These are phyloP conservation scores for Vitis labrusca DNA, from an alignment of 164 flowering plant species.

Conservation along the genomic window DNA sequence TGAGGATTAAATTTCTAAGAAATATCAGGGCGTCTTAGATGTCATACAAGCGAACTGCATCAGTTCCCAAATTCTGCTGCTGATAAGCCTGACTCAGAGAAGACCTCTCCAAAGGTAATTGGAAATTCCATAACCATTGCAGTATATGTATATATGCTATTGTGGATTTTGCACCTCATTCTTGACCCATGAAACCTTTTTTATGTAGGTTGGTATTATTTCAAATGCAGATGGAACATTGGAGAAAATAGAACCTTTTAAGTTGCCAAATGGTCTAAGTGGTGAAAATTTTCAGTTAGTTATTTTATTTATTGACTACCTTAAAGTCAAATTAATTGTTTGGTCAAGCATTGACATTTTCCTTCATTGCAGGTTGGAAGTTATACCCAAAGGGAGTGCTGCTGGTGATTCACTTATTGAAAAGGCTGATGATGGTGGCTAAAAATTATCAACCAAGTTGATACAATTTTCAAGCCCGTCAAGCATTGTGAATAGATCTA, in stretches of 20 bases:
- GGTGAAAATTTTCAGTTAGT: conserved; percentile 26
- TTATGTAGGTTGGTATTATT: conserved; percentile 22
- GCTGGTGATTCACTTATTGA: conserved; percentile 9
- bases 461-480: conserved; percentile 15
- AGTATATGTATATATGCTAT: not conserved
- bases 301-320: not conserved
- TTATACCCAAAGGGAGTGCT: conserved; percentile 2
- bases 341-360: not conserved
- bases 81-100: conserved; percentile 7
- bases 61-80: conserved; percentile 6
- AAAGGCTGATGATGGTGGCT: conserved; percentile 9
- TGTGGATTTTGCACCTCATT: not conserved
- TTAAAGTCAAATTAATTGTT: not conserved
- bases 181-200: not conserved
- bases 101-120: conserved; percentile 26
- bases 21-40: conserved; percentile 12
- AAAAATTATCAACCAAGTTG: not conserved
- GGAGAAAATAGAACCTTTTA: conserved; percentile 1
- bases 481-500: conserved; percentile 9
- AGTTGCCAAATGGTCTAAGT: conserved; percentile 13
- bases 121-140: not conserved
- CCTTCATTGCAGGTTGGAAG: conserved; percentile 24
- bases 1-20: conserved; percentile 7
- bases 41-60: not conserved
- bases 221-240: conserved; percentile 7